Evolutionary conservation across 306 rosid genomes (phyloP), one percentile per base, ranked within the genome.

Genomic region (Phaseolus lunatus): DNA sequence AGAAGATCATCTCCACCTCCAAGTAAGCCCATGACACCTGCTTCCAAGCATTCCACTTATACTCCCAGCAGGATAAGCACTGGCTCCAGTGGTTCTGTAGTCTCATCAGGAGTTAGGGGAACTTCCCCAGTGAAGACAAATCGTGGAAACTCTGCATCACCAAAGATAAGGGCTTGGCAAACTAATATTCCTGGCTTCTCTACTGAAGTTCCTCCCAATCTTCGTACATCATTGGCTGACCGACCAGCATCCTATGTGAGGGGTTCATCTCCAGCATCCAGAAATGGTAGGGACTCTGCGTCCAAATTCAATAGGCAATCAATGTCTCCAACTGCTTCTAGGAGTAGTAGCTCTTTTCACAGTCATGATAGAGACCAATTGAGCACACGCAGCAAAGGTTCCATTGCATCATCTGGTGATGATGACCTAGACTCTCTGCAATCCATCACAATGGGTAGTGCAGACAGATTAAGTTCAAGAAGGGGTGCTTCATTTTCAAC

Each of bases 101-200:
- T 75, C 57, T 81, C 93, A 35, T 44, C 89, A 19, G 96, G 91
- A 78, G 61, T 73, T 65, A 92, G 96, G 77, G 96, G 97, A 77
- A 75, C 87, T 75, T 92, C 97, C 67, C 96, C 97, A 9, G 69
- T 89, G 58, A 90, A 85, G 83, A 64, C 91, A 57, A 84, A 70
- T 70, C 83, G 94, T 56, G 97, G 97, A 79, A 87, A 86, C 84
- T 90, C 96, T 48, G 89, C 97, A 24, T 90, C 97, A 23, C 97
- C 97, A 33, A 92, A 90, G 87, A 86, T 90, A 76, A 87, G 86
- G 62, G 91, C 97, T 44, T 92, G 97, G 97, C 96, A 92, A 85
- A 79, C 93, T 35, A 90, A 87, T 83, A 92, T 92, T 83, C 93
- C 94, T 9, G 97, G 96, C 57, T 89, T 92, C 82, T 85, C 96